These are phyloP conservation scores for Beverwykella pulmonaria DNA, from an alignment of 495 filamentous ascomycete genomes.

Conservation along the genomic window DNA sequence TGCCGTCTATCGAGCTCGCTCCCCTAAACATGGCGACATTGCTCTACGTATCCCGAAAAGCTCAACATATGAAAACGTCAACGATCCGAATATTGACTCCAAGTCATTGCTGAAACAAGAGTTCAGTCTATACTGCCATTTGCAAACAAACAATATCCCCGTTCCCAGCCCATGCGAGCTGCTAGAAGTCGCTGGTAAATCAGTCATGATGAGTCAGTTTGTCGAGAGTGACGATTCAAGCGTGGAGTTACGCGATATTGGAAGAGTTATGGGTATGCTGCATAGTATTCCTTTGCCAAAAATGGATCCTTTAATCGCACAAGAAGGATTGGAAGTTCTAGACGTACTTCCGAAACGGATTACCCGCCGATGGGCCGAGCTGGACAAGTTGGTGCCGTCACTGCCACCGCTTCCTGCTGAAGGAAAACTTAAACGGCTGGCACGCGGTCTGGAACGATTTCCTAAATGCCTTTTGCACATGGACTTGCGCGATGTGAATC, in stretches of 20 bases:
- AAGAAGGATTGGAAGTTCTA: conserved; percentile 8
- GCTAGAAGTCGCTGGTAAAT: conserved; percentile 5
- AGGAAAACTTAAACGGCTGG: conserved; percentile 8
- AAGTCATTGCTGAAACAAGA: conserved; percentile 7
- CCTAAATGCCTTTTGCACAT: conserved; percentile 3
- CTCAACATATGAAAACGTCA: conserved; percentile 6
- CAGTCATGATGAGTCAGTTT: neutral
- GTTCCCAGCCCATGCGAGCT: conserved; percentile 6
- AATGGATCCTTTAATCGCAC: conserved; percentile 7
- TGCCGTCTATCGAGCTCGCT: conserved; percentile 7
- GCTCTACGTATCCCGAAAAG: conserved; percentile 8
- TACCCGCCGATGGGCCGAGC: conserved; percentile 5
- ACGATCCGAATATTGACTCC: conserved; percentile 8
- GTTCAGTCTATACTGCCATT: conserved; percentile 7
- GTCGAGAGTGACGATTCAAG: conserved; percentile 5
- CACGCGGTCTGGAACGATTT: conserved; percentile 6
- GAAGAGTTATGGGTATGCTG: conserved; percentile 6
- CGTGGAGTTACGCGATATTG: conserved; percentile 5
- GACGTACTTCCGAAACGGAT: conserved; percentile 6
- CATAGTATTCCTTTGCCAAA: conserved; percentile 6
- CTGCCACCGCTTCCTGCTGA: conserved; percentile 6
- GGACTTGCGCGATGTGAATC: conserved; percentile 6
- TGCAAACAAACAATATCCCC: conserved; percentile 4
- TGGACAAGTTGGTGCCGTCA: conserved; percentile 6
- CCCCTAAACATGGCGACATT: conserved; percentile 6